Evolutionary conservation across 1,284 basidiomycete species (phyloP).

Genomic region (Ustilago tritici): DNA sequence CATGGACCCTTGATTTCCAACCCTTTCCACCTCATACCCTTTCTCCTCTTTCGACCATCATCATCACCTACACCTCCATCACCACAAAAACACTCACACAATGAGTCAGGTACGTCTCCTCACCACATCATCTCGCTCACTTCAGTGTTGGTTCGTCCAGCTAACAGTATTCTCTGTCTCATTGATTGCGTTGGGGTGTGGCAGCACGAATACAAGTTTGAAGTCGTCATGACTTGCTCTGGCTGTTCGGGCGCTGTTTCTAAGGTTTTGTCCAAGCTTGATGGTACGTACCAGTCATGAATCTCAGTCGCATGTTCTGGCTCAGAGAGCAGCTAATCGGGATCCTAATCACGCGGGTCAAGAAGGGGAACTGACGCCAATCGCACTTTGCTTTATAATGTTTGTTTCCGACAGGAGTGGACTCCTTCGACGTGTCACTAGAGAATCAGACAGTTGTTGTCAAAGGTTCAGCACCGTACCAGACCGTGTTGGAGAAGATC

Average conservation of each 20-base stretch:
- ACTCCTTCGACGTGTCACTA: slow-evolving; percentile 74
- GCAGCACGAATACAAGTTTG: slow-evolving; percentile 74
- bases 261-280: slow-evolving; percentile 78
- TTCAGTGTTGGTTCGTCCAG: neutral
- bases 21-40: neutral
- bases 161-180: neutral
- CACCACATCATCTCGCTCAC: neutral
- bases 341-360: too few species aligned
- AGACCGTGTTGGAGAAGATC: slow-evolving; percentile 79
- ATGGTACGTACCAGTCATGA: slow-evolving; percentile 72
- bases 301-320: too few species aligned
- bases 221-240: slow-evolving; percentile 83
- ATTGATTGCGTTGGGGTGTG: neutral
- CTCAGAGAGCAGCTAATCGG: too few species aligned
- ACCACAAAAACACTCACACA: neutral
- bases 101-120: slow-evolving; percentile 23
- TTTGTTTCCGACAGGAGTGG: slow-evolving; percentile 41
- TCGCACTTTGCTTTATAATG: neutral
- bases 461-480: slow-evolving; percentile 76
- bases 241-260: slow-evolving; percentile 84
- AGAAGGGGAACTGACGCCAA: neutral
- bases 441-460: slow-evolving; percentile 81
- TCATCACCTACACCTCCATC: neutral
- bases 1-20: slow-evolving; percentile 16
- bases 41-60: slow-evolving; percentile 7